Evolutionary conservation across 2,329 filamentous ascomycete species (phyloP), one percentile per base, ranked within the genome.

Genomic region (Colletotrichum theobromicola): DNA sequence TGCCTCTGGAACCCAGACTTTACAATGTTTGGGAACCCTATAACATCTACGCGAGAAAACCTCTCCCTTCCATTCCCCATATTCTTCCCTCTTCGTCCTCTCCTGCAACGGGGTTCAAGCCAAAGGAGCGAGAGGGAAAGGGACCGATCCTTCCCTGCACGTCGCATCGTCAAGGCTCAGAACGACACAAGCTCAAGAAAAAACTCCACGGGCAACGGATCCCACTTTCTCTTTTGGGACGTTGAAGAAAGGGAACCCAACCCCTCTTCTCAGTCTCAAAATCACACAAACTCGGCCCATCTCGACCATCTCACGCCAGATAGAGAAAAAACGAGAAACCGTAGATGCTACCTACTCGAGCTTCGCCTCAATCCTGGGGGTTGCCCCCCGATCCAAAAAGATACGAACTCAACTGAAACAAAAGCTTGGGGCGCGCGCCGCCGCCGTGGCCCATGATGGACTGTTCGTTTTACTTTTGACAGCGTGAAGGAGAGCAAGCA

Each of bases 381-480:
- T 13, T 9, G 35, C n/a, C n/a, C 34, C 34, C 30, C 55, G 18
- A 35, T 58, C 13, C n/a, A 2, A 24, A 62, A 16, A 74, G 67
- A 72, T 67, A 72, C 72, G 53, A 57, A 66, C 72, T 66, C 72
- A 60, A 74, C 71, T 74, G 72, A 74, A 74, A 74, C 72, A 15
- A 42, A 28, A 46, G 53, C 42, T 46, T 21, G 66, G 60, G 30
- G 63, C 28, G 13, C 53, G 24, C 16, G 34, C 53, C n/a, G 28
- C 18, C 18, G 55, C 32, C 57, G 32, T 34, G 46, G 58, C n/a
- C 42, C 42, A 46, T 13, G 42, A 46, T 46, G n/a, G 42, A 46
- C 42, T 18, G 18, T 46, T 46, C 42, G 42, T 46, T 67, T n/a
- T n/a, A n/a, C n/a, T n/a, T n/a, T 42, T 67, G 50, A 67, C 64